Percentiles rank a stretch among this genome's conserved stretches.
Evolutionary conservation across 2,329 filamentous ascomycete genomes (phyloP).

Genomic region (Rhinocladiella similis): DNA sequence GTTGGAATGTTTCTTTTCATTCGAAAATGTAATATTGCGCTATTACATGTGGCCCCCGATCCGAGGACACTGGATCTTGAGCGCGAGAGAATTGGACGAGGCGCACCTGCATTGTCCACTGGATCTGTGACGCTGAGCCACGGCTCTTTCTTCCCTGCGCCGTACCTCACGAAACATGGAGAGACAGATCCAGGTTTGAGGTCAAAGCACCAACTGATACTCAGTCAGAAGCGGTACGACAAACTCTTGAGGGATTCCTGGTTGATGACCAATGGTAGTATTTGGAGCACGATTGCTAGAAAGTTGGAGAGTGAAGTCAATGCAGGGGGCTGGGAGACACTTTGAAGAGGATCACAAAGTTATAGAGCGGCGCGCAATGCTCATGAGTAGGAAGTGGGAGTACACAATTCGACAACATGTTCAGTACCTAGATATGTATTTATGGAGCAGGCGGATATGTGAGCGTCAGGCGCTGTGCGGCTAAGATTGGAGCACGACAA

Average conservation of each 20-base stretch:
- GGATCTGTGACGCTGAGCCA: conserved; percentile 35
- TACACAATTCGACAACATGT: too few species aligned
- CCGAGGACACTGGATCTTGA: conserved; percentile 14
- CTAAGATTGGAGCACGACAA: too few species aligned
- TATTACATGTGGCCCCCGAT: conserved; percentile 60
- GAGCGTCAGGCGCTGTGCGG: too few species aligned
- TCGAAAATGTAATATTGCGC: conserved; percentile 89
- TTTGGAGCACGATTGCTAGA: conserved; percentile 85
- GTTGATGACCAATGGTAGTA: conserved; percentile 68
- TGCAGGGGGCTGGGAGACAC: conserved; percentile 90
- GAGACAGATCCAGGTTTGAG: conserved; percentile 90
- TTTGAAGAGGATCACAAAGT: conserved; percentile 5
- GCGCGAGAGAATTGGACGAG: conserved; percentile 11
- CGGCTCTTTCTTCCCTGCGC: conserved; percentile 82
- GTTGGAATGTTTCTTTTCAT: conserved; percentile 95
- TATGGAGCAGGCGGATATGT: too few species aligned
- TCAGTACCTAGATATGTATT: too few species aligned
- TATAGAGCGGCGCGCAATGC: too few species aligned
- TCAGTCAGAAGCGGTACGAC: conserved; percentile 94
- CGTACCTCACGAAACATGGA: conserved; percentile 93
- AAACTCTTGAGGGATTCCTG: conserved; percentile 81
- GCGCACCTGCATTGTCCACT: conserved; percentile 3
- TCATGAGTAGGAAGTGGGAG: too few species aligned
- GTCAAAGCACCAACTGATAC: conserved; percentile 82
- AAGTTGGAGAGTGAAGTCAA: conserved; percentile 95